phyloP scores from a whole-genome alignment of 495 filamentous ascomycete genomes.

The Hypoxylon crocopeplum region DNA sequence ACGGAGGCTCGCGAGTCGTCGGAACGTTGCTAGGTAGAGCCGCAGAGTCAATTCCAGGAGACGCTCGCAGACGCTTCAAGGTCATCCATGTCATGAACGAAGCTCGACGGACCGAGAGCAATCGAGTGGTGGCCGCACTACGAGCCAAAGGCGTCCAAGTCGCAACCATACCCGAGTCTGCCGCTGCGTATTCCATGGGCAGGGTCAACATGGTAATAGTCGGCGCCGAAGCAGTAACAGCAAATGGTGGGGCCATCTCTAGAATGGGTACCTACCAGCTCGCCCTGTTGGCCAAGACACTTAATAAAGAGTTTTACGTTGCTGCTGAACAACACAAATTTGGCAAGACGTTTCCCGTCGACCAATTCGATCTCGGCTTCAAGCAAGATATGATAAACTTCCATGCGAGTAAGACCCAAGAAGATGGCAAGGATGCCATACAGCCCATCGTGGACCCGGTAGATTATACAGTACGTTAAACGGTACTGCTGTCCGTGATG shows the following conservation, averaged over 20 bases:
- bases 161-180: constrained; percentile 79
- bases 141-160: constrained; percentile 78
- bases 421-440: constrained; percentile 38
- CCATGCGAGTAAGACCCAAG: constrained; percentile 35
- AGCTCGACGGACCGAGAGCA: constrained; percentile 55
- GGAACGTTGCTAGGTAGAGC: constrained; percentile 76
- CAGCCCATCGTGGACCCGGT: constrained; percentile 58
- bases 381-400: constrained; percentile 39
- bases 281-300: constrained; percentile 77
- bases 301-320: constrained; percentile 84
- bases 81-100: constrained; percentile 79
- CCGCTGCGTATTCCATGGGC: constrained; percentile 84
- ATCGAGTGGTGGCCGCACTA: constrained; percentile 64
- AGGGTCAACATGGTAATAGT: constrained; percentile 83
- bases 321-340: constrained; percentile 94
- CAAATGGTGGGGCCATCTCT: constrained; percentile 91
- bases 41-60: constrained; percentile 61
- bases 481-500: constrained; percentile 25
- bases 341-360: constrained; percentile 78
- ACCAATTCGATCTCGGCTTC: constrained; percentile 74
- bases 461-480: constrained; percentile 75
- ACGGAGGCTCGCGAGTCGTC: constrained; percentile 85
- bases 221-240: constrained; percentile 92
- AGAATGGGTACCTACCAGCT: constrained; percentile 93
- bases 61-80: constrained; percentile 71